Base-by-base conservation (phyloP, 1,284 basidiomycete genomes). In the Filobasidium uniguttulatum region DNA sequence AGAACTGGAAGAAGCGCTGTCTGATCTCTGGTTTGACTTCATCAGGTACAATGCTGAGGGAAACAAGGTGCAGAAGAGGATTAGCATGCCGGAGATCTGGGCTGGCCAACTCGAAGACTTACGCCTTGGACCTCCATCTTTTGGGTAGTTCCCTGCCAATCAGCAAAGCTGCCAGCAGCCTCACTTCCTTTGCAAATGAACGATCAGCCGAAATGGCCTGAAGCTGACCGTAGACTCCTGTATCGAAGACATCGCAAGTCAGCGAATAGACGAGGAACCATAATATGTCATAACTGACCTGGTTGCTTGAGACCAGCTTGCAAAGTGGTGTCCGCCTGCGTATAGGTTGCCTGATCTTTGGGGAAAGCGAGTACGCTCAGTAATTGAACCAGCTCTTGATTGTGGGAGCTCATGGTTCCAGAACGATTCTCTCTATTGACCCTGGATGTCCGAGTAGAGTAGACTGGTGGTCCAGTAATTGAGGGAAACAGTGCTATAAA, bases 51-150 rank as follows among this genome's bases (percentile, higher is more conserved):
- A 69, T 51, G 0, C 63, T 65, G 47, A 15, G n/a, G 26, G 2
- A 5, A 40, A 3, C 19, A n/a, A n/a, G 6, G 3, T 9, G 9
- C 31, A 33, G 0, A 26, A 15, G n/a, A 10, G 5, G 10, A 19
- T 44, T 38, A 50, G 40, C 51, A 19, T 47, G 3, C n/a, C 6
- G 22, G 2, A 19, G 20, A 25, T n/a, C n/a, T 5, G 8, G 8
- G 26, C n/a, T n/a, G 28, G 12, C 23, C 14, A 12, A 40, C 25
- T 5, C 6, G 9, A 23, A 3, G 3, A 57, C 62, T 56, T 40
- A 66, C 59, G 59, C 48, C 56, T 67, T 68, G 53, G 60, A 65
- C 41, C 68, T 60, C 68, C 68, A 70, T 49, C 68, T 70, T 3
- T 60, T 66, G 53, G 64, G 65, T 31, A 68, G 56, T 55, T 70